phyloP scores from a whole-genome alignment of 1,284 basidiomycete species.

The Malassezia brasiliensis region DNA sequence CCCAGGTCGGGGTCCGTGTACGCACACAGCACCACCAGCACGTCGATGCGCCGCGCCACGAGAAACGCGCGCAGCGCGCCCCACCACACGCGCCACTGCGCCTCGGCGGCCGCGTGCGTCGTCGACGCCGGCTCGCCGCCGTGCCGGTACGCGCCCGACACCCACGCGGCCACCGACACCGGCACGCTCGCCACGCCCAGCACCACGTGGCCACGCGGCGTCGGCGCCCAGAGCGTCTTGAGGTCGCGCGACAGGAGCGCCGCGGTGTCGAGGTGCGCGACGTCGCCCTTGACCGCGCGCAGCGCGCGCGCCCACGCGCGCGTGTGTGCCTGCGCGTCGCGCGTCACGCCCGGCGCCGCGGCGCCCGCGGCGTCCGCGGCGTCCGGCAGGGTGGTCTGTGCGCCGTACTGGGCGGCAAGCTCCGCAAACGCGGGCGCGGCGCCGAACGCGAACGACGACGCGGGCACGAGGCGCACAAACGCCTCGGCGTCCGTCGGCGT shows the following conservation, averaged over 20 bases:
- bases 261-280: slow-evolving; percentile 49
- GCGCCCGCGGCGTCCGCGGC: neutral
- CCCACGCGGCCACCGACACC: slow-evolving; percentile 29
- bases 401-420: neutral
- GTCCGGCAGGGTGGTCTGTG: neutral
- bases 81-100: slow-evolving; percentile 35
- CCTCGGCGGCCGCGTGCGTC: slow-evolving; percentile 14
- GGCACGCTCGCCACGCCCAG: slow-evolving; percentile 31
- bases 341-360: neutral
- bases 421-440: neutral
- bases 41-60: slow-evolving; percentile 25
- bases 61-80: slow-evolving; percentile 24
- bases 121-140: slow-evolving; percentile 2
- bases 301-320: slow-evolving; percentile 53
- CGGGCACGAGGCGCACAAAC: slow-evolving; percentile 22
- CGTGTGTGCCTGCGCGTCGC: slow-evolving; percentile 11
- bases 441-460: slow-evolving; percentile 25
- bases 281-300: slow-evolving; percentile 74
- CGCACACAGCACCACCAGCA: slow-evolving; percentile 30
- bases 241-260: slow-evolving; percentile 15
- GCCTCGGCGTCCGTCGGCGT: slow-evolving; percentile 26
- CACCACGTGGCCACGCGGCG: neutral
- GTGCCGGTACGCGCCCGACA: slow-evolving; percentile 22
- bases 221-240: slow-evolving; percentile 4
- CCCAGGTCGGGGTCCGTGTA: slow-evolving; percentile 23